Percentiles rank a stretch among this genome's conserved stretches.
These are phyloP conservation scores for Asterella californica DNA, from an alignment of 225 moss, liverwort and hornwort species.

Conservation along the genomic window DNA sequence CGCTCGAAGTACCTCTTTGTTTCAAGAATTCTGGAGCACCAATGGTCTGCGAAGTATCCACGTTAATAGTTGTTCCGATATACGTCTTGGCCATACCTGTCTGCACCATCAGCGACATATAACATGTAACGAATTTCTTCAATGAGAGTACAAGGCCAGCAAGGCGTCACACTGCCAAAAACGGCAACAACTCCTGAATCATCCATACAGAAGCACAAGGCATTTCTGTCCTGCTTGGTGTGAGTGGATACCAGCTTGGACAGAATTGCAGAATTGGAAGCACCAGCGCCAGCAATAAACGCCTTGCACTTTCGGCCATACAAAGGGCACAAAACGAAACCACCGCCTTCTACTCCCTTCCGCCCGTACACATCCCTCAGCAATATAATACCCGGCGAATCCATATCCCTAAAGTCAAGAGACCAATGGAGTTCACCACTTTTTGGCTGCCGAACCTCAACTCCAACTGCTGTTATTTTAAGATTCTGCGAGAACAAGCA, in stretches of 20 bases:
- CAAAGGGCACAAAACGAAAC: slow-evolving; percentile 87
- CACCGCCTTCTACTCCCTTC: slow-evolving; percentile 87
- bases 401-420: slow-evolving; percentile 87
- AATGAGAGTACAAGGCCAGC: background rate
- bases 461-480: slow-evolving; percentile 67
- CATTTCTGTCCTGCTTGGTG: background rate
- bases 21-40: slow-evolving; percentile 80
- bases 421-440: slow-evolving; percentile 77
- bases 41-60: slow-evolving; percentile 73
- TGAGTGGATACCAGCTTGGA: slow-evolving; percentile 56
- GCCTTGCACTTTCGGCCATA: slow-evolving; percentile 94
- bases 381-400: slow-evolving; percentile 76
- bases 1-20: slow-evolving; percentile 60
- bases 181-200: background rate
- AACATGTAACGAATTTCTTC: background rate
- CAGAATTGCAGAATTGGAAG: slow-evolving; percentile 73
- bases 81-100: slow-evolving; percentile 71
- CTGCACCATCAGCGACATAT: slow-evolving; percentile 37
- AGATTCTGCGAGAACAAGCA: slow-evolving; percentile 43
- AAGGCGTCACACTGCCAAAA: background rate
- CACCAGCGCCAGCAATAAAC: slow-evolving; percentile 68
- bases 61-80: slow-evolving; percentile 66
- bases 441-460: slow-evolving; percentile 68
- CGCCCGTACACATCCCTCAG: slow-evolving; percentile 75
- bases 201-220: too few species aligned